Conservation (phyloP, 345 rosid species). For the Salix exigua region DNA sequence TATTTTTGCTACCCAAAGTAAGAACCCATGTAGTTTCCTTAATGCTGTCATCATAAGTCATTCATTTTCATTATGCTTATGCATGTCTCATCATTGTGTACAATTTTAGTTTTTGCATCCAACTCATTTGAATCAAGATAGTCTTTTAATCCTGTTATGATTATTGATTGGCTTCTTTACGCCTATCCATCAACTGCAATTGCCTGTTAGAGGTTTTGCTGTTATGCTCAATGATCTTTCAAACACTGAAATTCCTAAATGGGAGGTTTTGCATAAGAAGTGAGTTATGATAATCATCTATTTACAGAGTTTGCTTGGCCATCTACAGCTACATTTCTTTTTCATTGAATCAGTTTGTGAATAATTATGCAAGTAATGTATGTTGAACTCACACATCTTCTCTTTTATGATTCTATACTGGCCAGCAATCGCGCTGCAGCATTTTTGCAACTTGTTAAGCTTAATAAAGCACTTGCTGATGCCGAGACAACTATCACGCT, state of each 20-base stretch:
- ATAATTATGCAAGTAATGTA: too few relatives aligned
- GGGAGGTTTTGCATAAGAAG: too few relatives aligned
- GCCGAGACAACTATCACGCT: conserved; percentile 78
- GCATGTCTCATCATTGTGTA: neutral
- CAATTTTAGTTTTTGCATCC: neutral
- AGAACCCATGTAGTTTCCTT: neutral
- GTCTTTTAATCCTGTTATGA: neutral
- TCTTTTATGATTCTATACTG: conserved; percentile 11
- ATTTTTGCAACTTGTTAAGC: conserved; percentile 80
- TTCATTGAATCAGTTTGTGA: too few relatives aligned
- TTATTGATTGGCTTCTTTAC: neutral
- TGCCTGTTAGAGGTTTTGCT: neutral
- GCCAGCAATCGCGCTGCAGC: conserved; percentile 97
- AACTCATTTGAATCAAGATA: neutral
- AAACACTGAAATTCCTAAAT: neutral
- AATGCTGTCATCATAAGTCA: neutral
- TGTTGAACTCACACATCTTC: neutral
- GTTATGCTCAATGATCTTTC: neutral
- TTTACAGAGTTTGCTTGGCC: too few relatives aligned
- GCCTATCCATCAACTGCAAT: neutral
- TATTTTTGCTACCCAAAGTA: neutral
- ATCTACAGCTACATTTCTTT: too few relatives aligned
- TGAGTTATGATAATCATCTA: too few relatives aligned
- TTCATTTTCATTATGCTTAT: neutral
- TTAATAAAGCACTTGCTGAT: conserved; percentile 87